Conservation (phyloP, 1,284 basidiomycete genomes). For the Ustilago cynodontis region DNA sequence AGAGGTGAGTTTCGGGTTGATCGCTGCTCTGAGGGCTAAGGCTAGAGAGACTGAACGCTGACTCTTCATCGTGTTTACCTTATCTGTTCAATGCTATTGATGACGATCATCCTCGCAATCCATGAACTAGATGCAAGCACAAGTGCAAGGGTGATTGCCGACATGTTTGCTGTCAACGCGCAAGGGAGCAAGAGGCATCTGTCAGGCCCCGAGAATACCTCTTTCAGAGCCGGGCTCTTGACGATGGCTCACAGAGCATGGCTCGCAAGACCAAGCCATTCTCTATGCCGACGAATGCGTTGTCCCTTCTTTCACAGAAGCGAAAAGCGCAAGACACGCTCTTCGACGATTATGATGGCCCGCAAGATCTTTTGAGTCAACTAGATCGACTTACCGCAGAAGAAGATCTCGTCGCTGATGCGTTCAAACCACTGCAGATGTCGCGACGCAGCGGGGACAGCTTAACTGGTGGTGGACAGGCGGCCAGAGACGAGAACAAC, state of each 20-base stretch:
- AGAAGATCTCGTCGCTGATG: constrained; percentile 2
- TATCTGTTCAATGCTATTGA: too few relatives aligned
- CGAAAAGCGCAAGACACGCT: constrained; percentile 16
- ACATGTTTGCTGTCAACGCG: constrained; percentile 63
- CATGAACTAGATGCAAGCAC: constrained; percentile 42
- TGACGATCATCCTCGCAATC: too few relatives aligned
- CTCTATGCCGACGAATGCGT: constrained; percentile 5
- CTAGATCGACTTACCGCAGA: constrained; percentile 24
- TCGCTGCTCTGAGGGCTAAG: background rate
- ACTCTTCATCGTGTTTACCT: background rate
- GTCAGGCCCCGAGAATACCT: constrained; percentile 13
- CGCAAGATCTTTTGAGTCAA: constrained; percentile 34
- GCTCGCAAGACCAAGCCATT: background rate
- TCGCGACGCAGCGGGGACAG: background rate
- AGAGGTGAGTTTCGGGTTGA: constrained; percentile 13
- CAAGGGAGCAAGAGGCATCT: constrained; percentile 13
- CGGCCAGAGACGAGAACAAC: background rate
- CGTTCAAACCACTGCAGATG: background rate
- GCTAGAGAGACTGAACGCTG: background rate
- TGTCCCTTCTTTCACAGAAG: constrained; percentile 8
- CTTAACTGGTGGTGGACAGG: background rate
- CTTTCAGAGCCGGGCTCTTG: constrained; percentile 16
- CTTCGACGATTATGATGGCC: constrained; percentile 14
- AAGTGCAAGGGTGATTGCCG: constrained; percentile 62
- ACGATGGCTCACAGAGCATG: constrained; percentile 3